A percentile compares a stretch with the other conserved stretches of the same genome.
phyloP scores from a whole-genome alignment of 768 basidiomycete genomes.

The Tylopilus sp. region DNA sequence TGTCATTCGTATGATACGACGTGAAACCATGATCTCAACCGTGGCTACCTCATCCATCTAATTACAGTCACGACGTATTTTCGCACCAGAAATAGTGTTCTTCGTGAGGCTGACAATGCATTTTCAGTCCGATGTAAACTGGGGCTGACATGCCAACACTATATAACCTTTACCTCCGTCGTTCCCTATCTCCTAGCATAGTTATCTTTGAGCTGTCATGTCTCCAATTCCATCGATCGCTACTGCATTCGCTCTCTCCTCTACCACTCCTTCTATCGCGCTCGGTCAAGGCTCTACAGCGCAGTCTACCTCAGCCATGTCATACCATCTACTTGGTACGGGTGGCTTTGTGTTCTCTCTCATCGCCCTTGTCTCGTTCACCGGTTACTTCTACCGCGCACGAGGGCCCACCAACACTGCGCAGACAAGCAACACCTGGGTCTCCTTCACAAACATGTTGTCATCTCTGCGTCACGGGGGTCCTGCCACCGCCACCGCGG shows the following conservation, averaged over 20 bases:
- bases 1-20: background rate
- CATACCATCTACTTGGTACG: conserved; percentile 5
- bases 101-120: conserved; percentile 8
- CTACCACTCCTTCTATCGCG: conserved; percentile 1
- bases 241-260: conserved; percentile 2
- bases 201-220: conserved; percentile 10
- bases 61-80: background rate
- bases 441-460: conserved; percentile 1
- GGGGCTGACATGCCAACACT: background rate
- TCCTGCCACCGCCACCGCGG: background rate
- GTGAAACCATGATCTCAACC: background rate
- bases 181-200: background rate
- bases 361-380: conserved; percentile 11
- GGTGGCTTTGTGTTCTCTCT: conserved; percentile 14
- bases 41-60: background rate
- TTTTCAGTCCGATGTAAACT: background rate
- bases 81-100: background rate
- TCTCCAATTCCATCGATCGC: conserved; percentile 14
- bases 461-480: conserved; percentile 6
- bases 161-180: conserved; percentile 4
- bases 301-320: background rate
- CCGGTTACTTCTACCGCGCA: conserved; percentile 14
- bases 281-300: background rate
- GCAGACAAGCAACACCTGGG: conserved; percentile 3
- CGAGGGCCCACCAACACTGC: background rate